These are phyloP conservation scores for Pelargonium cotyledonis DNA, from an alignment of 441 rosid genomes.

Conservation along the genomic window DNA sequence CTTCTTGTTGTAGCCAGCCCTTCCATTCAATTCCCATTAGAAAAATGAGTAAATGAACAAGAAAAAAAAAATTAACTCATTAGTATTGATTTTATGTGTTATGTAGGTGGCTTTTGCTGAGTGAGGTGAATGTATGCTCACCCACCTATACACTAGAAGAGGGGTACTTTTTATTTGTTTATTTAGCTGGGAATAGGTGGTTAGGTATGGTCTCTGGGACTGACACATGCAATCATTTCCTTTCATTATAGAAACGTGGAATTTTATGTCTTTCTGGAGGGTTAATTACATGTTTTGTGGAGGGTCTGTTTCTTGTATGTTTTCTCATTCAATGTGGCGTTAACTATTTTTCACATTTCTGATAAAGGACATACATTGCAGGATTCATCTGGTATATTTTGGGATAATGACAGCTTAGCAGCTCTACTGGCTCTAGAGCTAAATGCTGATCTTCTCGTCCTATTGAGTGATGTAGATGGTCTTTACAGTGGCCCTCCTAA, in stretches of 20 bases:
- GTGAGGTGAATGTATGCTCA: not conserved
- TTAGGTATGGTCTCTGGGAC: not conserved
- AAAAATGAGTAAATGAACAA: not conserved
- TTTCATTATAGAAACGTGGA: not conserved
- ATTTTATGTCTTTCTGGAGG: no score
- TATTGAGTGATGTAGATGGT: slow-evolving; percentile 97
- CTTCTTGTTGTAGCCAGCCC: not conserved
- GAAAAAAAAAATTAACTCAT: not conserved
- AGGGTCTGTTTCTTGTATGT: not conserved
- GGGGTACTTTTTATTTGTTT: not conserved
- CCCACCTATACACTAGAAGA: not conserved
- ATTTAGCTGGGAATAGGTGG: not conserved
- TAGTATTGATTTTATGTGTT: not conserved
- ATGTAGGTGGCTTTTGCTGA: not conserved
- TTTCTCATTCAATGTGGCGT: not conserved
- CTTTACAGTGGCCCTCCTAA: slow-evolving; percentile 97
- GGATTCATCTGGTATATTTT: slow-evolving; percentile 98
- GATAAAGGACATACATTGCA: slow-evolving; percentile 30
- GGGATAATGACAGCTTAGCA: slow-evolving; percentile 99
- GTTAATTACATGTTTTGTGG: not conserved
- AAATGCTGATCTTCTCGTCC: slow-evolving; percentile 84
- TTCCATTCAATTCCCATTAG: not conserved
- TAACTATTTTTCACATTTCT: slow-evolving; percentile 13
- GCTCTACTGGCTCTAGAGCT: slow-evolving; percentile 87
- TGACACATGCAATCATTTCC: not conserved